Base-by-base conservation (phyloP, 495 filamentous ascomycete species). In the Penicillium turbatum region DNA sequence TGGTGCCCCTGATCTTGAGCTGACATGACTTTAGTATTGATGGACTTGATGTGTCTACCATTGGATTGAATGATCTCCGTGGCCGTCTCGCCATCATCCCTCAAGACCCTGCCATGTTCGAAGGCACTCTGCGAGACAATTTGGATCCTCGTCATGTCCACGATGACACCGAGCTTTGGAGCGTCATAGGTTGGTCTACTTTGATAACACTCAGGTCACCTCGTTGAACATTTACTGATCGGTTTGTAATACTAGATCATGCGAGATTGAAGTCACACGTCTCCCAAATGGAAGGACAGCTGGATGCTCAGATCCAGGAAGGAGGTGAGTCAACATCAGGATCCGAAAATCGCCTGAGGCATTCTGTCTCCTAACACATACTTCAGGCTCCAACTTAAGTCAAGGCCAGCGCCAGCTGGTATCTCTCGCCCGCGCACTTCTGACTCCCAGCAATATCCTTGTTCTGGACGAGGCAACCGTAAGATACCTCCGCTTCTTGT, bases 111-210 rank as follows among this genome's bases (percentile, higher is more conserved):
- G 91, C 92, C 61, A 82, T 99, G 61, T 99, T 99, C 62, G 90
- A 97, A 75, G 95, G 95, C 40, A 92, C 91, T 15, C 79, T 99
- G 56, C 82, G 95, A 61, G 95, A 97, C 70, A 99, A 99, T 67
- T 80, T 99, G 32, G 95, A 99, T 65, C 95, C 95, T 31, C 88
- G 87, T 32, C 86, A 95, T 70, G 90, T 92, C 46, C 92, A 97
- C 64, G 93, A 95, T 69, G 95, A 99, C 66, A 96, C 91, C 10
- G 95, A 97, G 65, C 82, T 99, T 13, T 99, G 95, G 95, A 92
- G 88, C 61, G 95, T 96, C 35, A 79, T 99, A 43, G 88, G 90
- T 92, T 78, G 66, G 86, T 81, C 21, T 24, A 24, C 21, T 24
- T 4, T 24, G 21, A 24, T 24, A 24, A 24, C 21, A 24, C 21